These are phyloP conservation scores for Naematelia aurantialba DNA, from an alignment of 768 basidiomycete genomes.

Conservation along the genomic window DNA sequence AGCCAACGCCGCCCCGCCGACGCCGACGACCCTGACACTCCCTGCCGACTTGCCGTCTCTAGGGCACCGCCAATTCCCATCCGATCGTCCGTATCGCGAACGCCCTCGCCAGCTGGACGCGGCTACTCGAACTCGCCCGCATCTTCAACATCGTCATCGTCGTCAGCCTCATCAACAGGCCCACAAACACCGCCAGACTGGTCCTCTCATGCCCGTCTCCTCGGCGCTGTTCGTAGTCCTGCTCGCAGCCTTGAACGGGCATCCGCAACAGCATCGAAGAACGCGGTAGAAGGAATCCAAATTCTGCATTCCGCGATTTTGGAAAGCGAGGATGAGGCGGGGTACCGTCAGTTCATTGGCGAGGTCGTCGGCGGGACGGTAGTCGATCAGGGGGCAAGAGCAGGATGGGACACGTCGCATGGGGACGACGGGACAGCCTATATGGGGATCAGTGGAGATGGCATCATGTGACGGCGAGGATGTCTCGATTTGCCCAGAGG, in stretches of 20 bases:
- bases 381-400: not conserved
- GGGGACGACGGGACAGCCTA: not conserved
- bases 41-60: not conserved
- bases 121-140: not conserved
- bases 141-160: conserved; percentile 5
- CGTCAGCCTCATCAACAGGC: not conserved
- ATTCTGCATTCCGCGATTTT: conserved; percentile 41
- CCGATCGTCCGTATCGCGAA: conserved; percentile 17
- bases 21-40: not conserved
- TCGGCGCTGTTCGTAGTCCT: conserved; percentile 2
- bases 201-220: conserved; percentile 9
- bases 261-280: not conserved
- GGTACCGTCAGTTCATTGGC: conserved; percentile 41
- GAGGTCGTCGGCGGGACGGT: conserved; percentile 25
- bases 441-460: not conserved
- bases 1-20: conserved; percentile 17
- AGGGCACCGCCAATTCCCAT: not conserved
- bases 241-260: not conserved
- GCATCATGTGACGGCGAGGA: not conserved
- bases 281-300: conserved; percentile 12
- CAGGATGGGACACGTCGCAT: not conserved
- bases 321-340: conserved; percentile 39
- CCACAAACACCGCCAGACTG: not conserved
- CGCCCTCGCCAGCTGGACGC: conserved; percentile 1
- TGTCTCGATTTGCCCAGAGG: not conserved